A percentile compares a stretch with the other conserved stretches of the same genome.
Conservation (phyloP, 352 stramenopile genomes). For the Globisporangium canariense region DNA sequence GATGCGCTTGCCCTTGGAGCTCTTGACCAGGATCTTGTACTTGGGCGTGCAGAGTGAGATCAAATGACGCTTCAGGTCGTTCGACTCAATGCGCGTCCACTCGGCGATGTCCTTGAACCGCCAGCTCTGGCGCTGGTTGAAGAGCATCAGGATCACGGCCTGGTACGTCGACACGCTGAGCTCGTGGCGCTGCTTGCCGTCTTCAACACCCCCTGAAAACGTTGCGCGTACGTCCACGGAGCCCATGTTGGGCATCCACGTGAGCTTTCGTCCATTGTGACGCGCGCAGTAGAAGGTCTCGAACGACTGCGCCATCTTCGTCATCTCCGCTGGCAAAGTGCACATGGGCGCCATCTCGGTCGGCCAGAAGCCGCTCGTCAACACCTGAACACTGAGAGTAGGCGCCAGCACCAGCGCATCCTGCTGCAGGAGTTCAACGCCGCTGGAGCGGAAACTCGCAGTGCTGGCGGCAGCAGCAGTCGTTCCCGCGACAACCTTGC, state of each 20-base stretch:
- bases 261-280: conserved; percentile 94
- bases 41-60: conserved; percentile 98
- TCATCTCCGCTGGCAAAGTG: conserved; percentile 76
- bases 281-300: conserved; percentile 93
- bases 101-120: conserved; percentile 89
- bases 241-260: conserved; percentile 94
- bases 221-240: conserved; percentile 89
- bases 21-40: conserved; percentile 96
- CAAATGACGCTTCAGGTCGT: conserved; percentile 92
- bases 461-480: conserved; percentile 17
- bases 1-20: conserved; percentile 96
- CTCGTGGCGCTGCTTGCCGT: conserved; percentile 85
- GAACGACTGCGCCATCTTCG: conserved; percentile 85
- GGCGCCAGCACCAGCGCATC: conserved; percentile 18
- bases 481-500: conserved; percentile 36
- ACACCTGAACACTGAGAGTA: conserved; percentile 66
- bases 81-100: conserved; percentile 85
- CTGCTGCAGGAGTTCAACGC: background rate
- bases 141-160: conserved; percentile 97
- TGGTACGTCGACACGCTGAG: conserved; percentile 98
- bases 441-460: background rate
- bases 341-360: conserved; percentile 83
- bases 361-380: conserved; percentile 88
- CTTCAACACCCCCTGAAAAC: conserved; percentile 72
- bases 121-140: conserved; percentile 89